Base-by-base conservation (phyloP, 192 early-diverging fungal species). In the Spinellus fusiger region DNA sequence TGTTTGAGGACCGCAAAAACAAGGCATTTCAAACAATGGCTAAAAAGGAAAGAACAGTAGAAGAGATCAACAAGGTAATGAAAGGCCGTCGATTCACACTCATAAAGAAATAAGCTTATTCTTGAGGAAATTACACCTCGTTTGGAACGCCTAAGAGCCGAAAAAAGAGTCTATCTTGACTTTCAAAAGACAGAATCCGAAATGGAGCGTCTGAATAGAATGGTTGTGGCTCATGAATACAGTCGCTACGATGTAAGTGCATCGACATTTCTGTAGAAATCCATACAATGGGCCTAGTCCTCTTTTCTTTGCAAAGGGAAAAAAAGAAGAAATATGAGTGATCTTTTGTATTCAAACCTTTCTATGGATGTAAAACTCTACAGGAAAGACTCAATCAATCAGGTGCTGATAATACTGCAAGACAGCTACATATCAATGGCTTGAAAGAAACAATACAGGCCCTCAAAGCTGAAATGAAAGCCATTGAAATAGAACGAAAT, bases 1-100 rank as follows among this genome's bases (percentile, higher is more conserved):
- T 99, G 94, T 99, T 93, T 73, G 97, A 99, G 71, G 97, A 99
- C 68, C 76, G 91, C 61, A 99, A 98, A 68, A 89, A 91, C 49
- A 95, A 94, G 76, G 97, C 97, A 3, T 77, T 90, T 34, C 88
- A 89, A 64, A 93, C 91, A 3, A 96, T 99, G 74, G 82, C 78
- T 3, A 98, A 98, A 68, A 98, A 99, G 73, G 95, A 96, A 57
- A 87, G 87, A 48, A 97, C 96, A 73, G 83, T 98, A 7, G 89
- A 91, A 6, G 94, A 99, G 62, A 95, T 96, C 50, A 88, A 84
- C 12, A 70, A 75, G 23, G 84, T 86, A 73, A 63, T 32, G 49
- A 44, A 29, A 8, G 6, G 4, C 32, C 15, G 32, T n/a, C 0
- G 15, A 56, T n/a, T 37, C 59, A 7, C 29, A 32, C 31, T 23